phyloP scores from a whole-genome alignment of 345 rosid species.

The Hibiscus trionum region DNA sequence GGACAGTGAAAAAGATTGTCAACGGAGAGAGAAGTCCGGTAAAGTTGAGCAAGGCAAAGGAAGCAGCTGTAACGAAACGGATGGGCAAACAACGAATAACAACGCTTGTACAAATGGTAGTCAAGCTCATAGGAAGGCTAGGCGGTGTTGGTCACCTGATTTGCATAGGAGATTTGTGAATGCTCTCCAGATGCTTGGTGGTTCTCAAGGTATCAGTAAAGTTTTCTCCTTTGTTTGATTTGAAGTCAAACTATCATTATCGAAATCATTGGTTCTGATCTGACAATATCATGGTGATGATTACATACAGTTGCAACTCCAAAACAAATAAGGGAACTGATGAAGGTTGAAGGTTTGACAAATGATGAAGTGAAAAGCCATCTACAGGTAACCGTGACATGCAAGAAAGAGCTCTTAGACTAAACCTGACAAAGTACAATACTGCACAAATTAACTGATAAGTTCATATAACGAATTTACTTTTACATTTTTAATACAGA shows the following conservation, averaged over 20 bases:
- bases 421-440: conserved; percentile 12
- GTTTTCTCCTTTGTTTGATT: neutral
- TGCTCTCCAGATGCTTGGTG: conserved; percentile 98
- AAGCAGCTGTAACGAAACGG: conserved; percentile 17
- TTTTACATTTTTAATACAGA: conserved; percentile 32
- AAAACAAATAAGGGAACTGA: conserved; percentile 91
- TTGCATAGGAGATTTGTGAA: conserved; percentile 90
- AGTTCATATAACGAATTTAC: neutral
- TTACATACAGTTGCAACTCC: conserved; percentile 79
- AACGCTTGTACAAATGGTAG: conserved; percentile 2
- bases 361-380: conserved; percentile 99
- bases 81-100: conserved; percentile 28
- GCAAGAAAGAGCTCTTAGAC: conserved; percentile 20
- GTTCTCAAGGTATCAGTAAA: conserved; percentile 77
- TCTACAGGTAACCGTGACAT: conserved; percentile 56
- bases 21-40: neutral
- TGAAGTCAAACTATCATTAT: conserved; percentile 6
- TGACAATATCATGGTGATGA: neutral
- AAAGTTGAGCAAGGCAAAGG: conserved; percentile 33
- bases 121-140: conserved; percentile 80
- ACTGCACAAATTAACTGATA: neutral
- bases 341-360: conserved; percentile 99
- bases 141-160: conserved; percentile 99
- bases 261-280: conserved; percentile 1
- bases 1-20: conserved; percentile 22